Evolutionary conservation across 2,329 filamentous ascomycete species (phyloP).

Genomic region (Claviceps monticola): DNA sequence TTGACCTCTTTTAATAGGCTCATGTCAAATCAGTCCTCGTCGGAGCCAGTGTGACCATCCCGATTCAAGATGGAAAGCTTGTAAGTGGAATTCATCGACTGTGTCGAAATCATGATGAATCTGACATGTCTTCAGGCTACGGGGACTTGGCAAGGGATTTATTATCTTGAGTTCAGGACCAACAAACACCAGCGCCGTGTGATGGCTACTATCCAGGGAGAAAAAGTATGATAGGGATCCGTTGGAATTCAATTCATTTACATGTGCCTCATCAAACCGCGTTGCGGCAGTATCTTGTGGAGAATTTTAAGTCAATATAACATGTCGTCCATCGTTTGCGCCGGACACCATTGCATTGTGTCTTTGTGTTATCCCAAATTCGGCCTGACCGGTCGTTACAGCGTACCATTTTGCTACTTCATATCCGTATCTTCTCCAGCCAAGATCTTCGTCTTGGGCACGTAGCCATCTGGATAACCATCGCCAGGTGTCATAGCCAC

Average conservation of each 20-base stretch:
- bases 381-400: conserved; percentile 11
- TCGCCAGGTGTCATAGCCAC: conserved; percentile 72
- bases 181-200: conserved; percentile 66
- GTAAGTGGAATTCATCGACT: conserved; percentile 24
- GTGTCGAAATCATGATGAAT: not conserved
- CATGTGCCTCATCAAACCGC: not conserved
- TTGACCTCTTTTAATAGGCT: conserved; percentile 34
- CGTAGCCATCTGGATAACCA: conserved; percentile 40
- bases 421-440: conserved; percentile 49
- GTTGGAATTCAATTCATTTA: not conserved
- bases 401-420: conserved; percentile 33
- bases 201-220: conserved; percentile 88
- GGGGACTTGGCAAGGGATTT: conserved; percentile 76
- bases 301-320: conserved; percentile 6
- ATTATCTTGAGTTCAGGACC: conserved; percentile 81
- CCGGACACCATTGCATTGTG: conserved; percentile 22
- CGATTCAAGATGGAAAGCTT: conserved; percentile 74
- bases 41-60: conserved; percentile 79
- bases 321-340: conserved; percentile 11
- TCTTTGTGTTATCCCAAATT: conserved; percentile 12
- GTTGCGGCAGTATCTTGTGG: not conserved
- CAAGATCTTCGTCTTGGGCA: conserved; percentile 52
- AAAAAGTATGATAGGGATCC: conserved; percentile 36
- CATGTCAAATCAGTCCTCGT: conserved; percentile 88
- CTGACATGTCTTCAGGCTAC: conserved; percentile 29